Evolutionary conservation across 306 rosid species (phyloP).

Genomic region (Trifolium subterraneum): DNA sequence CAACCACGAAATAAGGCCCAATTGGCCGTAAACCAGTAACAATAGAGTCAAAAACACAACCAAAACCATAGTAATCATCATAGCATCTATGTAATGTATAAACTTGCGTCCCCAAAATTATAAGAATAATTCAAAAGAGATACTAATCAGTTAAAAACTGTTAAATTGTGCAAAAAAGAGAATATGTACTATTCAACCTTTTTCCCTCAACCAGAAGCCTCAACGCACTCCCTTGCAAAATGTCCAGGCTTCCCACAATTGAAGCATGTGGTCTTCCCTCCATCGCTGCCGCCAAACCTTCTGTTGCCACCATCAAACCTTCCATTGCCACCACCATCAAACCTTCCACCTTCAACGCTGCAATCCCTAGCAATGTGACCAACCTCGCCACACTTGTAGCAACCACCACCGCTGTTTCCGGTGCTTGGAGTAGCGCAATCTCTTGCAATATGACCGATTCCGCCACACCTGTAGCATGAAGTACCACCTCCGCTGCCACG

Average conservation of each 20-base stretch:
- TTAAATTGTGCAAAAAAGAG: slow-evolving; percentile 35
- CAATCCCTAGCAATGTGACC: slow-evolving; percentile 88
- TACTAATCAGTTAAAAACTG: slow-evolving; percentile 34
- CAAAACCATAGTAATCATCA: background rate
- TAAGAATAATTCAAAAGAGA: slow-evolving; percentile 34
- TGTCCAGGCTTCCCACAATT: slow-evolving; percentile 82
- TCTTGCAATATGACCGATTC: slow-evolving; percentile 65
- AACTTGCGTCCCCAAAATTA: slow-evolving; percentile 33
- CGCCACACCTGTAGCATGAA: slow-evolving; percentile 2
- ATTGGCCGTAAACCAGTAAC: slow-evolving; percentile 41
- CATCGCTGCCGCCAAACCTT: slow-evolving; percentile 36
- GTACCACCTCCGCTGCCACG: background rate
- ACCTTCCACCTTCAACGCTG: slow-evolving; percentile 45
- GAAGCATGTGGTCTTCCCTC: slow-evolving; percentile 51
- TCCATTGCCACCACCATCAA: slow-evolving; percentile 42
- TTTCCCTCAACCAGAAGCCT: slow-evolving; percentile 48
- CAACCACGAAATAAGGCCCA: slow-evolving; percentile 38
- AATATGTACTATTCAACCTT: slow-evolving; percentile 70
- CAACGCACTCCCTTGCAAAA: slow-evolving; percentile 77
- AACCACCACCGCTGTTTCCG: slow-evolving; percentile 32
- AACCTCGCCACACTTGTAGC: slow-evolving; percentile 65
- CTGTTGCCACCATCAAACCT: slow-evolving; percentile 39
- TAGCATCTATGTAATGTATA: slow-evolving; percentile 49
- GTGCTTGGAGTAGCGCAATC: slow-evolving; percentile 51
- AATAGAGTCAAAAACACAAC: background rate